Base-by-base conservation (phyloP, 208 protist genomes). In the Acanthamoeba culbertsoni region DNA sequence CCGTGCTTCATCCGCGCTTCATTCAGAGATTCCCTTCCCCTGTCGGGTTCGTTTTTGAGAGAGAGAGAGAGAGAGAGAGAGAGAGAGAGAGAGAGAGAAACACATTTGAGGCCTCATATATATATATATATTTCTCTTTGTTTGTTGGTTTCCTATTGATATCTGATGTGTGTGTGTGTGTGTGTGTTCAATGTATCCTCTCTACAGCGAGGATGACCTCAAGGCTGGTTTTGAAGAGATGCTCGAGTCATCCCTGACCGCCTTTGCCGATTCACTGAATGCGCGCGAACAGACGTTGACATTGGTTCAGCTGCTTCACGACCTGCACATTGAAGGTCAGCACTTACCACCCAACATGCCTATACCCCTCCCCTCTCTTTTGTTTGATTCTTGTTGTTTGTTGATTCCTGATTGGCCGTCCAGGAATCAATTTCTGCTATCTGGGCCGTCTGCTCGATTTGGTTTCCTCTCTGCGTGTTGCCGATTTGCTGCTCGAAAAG, bases 361-460 rank as follows among this genome's bases (percentile, higher is more conserved):
- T n/a, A n/a, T n/a, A n/a, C n/a, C n/a, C n/a, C n/a, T n/a, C n/a
- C n/a, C n/a, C n/a, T n/a, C n/a, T n/a, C n/a, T n/a, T n/a, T n/a
- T n/a, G n/a, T n/a, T n/a, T n/a, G n/a, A n/a, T n/a, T n/a, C n/a
- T n/a, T n/a, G n/a, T n/a, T n/a, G n/a, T n/a, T n/a, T n/a, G n/a
- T n/a, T n/a, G n/a, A n/a, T n/a, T n/a, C n/a, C n/a, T n/a, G n/a
- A n/a, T n/a, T n/a, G n/a, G n/a, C n/a, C n/a, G n/a, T n/a, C n/a
- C n/a, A 84, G 73, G 73, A 14, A 84, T 84, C 73, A 84, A 84
- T 33, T 16, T 55, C 2, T 55, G 73, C 73, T 84, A 55, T 16
- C 31, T 84, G 31, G 73, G 73, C 23, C 73, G 28, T 0, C 31
- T 84, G 43, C 28, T 37, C 26, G 31, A 33, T 43, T 55, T 55